Evolutionary conservation across 768 basidiomycete genomes (phyloP), one percentile per base, ranked within the genome.

Genomic region (Agrocybe chaxingu): DNA sequence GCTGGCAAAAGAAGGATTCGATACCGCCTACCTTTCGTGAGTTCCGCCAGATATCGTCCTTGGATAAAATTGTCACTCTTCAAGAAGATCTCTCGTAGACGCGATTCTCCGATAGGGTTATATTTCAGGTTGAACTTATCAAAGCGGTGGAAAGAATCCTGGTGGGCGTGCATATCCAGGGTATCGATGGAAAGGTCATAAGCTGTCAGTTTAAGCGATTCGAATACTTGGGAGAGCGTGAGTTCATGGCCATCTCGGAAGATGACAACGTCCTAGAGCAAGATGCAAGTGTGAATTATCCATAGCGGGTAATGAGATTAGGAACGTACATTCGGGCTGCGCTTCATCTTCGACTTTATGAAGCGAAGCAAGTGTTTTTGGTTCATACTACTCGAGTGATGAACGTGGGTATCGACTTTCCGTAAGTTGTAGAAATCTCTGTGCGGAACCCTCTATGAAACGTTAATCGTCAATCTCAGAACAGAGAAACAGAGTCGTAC

Each of bases 181-280:
- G 97, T 99, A 64, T 99, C 97, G 64, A 99, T 98, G 8, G 94
- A 97, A 32, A 99, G 79, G 58, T 99, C 97, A 66, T 99, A 99
- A 1, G 97, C 96, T 1, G 90, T 95, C 36, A 99, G 74, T 58
- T 95, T 86, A 29, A 99, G 81, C 9, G 92, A 95, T 62, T 97
- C 80, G 70, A 99, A 99, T n/a, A 99, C 97, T 72, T 98, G 84
- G 44, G 84, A 77, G 1, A 99, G 76, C 0, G 92, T 97, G 11
- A 98, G 74, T 58, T 92, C 83, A 10, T 86, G 82, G 4, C 87
- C 92, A 59, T 99, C 97, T 51, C 97, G 89, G 73, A 90, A 90
- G 49, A 96, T 98, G 31, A 99, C 97, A 31, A 94, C 79, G 62
- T 99, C 96, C 93, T 97, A 56, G 7, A 11, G 38, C 12, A 32